Conservation (phyloP, 768 basidiomycete genomes). For the Cystofilobasidium capitatum region DNA sequence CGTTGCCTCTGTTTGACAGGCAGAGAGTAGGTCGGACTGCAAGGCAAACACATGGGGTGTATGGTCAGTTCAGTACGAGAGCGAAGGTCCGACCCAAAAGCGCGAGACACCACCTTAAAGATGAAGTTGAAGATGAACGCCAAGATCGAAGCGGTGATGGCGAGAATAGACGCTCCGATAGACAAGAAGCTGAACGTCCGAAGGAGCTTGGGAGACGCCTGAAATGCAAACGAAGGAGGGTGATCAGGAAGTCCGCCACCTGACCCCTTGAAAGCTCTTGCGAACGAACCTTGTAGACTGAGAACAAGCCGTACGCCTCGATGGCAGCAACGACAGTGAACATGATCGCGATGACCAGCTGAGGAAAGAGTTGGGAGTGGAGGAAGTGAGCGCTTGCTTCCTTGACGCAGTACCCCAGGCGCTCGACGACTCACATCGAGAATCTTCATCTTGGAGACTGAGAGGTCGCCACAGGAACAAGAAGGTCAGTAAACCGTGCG, state of each 20-base stretch:
- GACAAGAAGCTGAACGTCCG: constrained; percentile 7
- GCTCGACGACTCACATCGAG: no score
- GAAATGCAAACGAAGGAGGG: not conserved
- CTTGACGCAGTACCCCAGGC: no score
- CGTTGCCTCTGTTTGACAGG: not conserved
- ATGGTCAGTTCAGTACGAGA: not conserved
- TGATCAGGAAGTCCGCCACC: not conserved
- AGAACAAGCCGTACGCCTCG: constrained; percentile 8
- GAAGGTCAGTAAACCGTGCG: not conserved
- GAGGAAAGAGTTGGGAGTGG: no score
- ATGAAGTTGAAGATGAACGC: constrained; percentile 3
- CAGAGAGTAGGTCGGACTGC: not conserved
- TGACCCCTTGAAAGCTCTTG: not conserved
- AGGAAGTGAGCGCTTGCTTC: no score
- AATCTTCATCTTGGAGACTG: constrained; percentile 6
- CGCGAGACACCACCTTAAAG: not conserved
- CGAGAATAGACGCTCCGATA: not conserved
- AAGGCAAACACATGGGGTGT: not conserved
- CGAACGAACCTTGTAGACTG: not conserved
- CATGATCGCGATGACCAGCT: constrained; percentile 10
- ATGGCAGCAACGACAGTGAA: constrained; percentile 13
- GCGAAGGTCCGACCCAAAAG: not conserved
- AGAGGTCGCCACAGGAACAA: not conserved
- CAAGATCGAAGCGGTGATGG: not conserved
- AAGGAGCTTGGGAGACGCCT: not conserved